phyloP scores from a whole-genome alignment of 1,284 basidiomycete genomes.

The Pholiota adiposa region DNA sequence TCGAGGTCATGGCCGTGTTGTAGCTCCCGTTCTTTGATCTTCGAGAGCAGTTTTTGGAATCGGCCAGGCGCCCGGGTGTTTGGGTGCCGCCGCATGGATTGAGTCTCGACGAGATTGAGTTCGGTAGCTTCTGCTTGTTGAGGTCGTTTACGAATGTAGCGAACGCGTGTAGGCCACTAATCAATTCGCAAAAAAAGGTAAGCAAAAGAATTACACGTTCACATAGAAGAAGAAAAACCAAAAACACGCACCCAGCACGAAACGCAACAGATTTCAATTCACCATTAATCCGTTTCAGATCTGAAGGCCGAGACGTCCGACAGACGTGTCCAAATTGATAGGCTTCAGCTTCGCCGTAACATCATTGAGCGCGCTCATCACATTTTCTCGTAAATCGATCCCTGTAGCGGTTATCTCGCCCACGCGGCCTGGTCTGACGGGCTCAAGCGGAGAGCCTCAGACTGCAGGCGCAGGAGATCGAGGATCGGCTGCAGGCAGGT shows the following conservation, averaged over 20 bases:
- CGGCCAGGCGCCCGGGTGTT: constrained; percentile 23
- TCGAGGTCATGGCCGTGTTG: constrained; percentile 43
- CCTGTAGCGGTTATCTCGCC: constrained; percentile 34
- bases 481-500: constrained; percentile 33
- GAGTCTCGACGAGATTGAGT: constrained; percentile 11
- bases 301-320: constrained; percentile 57
- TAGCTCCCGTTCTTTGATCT: constrained; percentile 35
- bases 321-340: constrained; percentile 56
- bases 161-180: constrained; percentile 41
- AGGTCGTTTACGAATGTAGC: constrained; percentile 36
- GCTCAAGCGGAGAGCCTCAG: constrained; percentile 31
- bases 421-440: constrained; percentile 37
- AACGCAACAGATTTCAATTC: constrained; percentile 47
- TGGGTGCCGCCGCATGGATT: not conserved
- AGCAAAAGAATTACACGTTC: no score
- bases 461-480: constrained; percentile 38
- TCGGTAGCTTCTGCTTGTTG: constrained; percentile 28
- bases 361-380: constrained; percentile 34
- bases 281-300: constrained; percentile 49
- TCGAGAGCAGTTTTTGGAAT: constrained; percentile 29
- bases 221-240: no score
- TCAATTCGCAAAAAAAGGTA: no score
- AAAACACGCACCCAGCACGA: constrained; percentile 43
- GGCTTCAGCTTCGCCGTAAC: constrained; percentile 47
- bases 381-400: constrained; percentile 24